Evolutionary conservation across 108 stramenopile genomes (phyloP), one percentile per base, ranked within the genome.

Genomic region (Aurantiochytrium sp.): DNA sequence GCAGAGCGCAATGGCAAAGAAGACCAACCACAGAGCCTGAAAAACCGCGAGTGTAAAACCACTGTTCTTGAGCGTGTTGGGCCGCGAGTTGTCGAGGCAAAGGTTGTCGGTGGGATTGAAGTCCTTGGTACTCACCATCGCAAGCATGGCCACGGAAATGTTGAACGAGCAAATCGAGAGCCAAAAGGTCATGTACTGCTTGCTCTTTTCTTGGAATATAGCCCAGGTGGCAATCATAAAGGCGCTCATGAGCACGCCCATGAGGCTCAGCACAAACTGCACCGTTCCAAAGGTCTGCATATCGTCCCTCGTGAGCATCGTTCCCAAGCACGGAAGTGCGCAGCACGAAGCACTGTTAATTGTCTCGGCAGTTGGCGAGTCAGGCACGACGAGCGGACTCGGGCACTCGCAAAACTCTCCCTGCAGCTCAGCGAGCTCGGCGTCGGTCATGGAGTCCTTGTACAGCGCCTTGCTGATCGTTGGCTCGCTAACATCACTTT

Each of bases 131-230:
- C 45, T 25, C 18, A 45, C 19, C 49, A 53, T 47, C 19, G 49
- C 10, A 18, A 83, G 28, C 49, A 83, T 53, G 8, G 23, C 76
- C 51, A 83, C 18, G 10, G 76, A 25, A 4, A 83, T 28, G 51
- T 83, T 83, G 51, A 83, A 83, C 19, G 76, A 83, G 76, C 76
- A 83, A 53, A 83, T 53, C 23, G 76, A 83, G 0, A 83, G 51
- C 76, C 76, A 83, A 53, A 83, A 83, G 51, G 76, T 83, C 76
- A 83, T 83, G 76, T 53, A 83, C 51, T 83, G 76, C 5, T 83
- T 83, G n/a, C 51, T 53, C 51, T 83, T 83, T 35, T 83, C 76
- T 28, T 83, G 19, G 5, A 83, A 83, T 1, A 83, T 12, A 2
- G 43, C 76, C 76, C 76, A 83, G 45, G 76, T 83, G 51, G 49